Base-by-base conservation (phyloP, 1,284 basidiomycete species). In the Cryptococcus sp. region DNA sequence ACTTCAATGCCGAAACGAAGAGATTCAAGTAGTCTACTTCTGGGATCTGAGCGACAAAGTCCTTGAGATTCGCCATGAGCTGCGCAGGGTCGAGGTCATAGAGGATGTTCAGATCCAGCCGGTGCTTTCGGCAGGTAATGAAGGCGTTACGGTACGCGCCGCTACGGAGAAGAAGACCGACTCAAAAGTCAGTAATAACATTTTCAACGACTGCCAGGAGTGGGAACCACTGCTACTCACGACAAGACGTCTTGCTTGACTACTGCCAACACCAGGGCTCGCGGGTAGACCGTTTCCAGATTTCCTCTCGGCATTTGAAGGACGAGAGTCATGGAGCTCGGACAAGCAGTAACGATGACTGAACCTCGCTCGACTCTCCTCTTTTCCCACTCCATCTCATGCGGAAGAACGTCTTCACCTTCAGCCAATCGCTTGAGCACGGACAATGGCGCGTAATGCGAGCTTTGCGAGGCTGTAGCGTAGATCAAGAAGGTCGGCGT, bases 301-400 rank as follows among this genome's bases (percentile, higher is more conserved):
- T 99, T 99, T 0, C 96, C 96, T 65, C 96, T 82, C 0, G 95
- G 96, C 93, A 99, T 99, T 80, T 99, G 96, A 15, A 99, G 80
- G 1, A 99, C 89, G 17, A 97, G 78, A 64, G 84, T 88, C 91
- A 96, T 98, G 8, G 85, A 81, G 62, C 88, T 91, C 2, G 92
- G 88, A 0, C 94, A 88, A 13, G 88, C 88, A 0, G 87, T 85
- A 1, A 96, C 91, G 27, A 95, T 92, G 57, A 87, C 80, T 1
- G 90, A 88, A 0, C 93, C 93, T 48, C 94, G 81, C 76, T 97
- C 93, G 0, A 96, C 84, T 19, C 89, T 83, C 45, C 93, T 83
- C 17, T 82, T 84, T 67, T 90, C 87, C 87, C 87, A 90, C 51
- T 78, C 73, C 16, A 79, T 75, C 19, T 82, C 72, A 1, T 57